Percentiles rank a stretch among this genome's conserved stretches.
Evolutionary conservation across 2,329 filamentous ascomycete genomes (phyloP).

Genomic region (Falciphora oryzae): DNA sequence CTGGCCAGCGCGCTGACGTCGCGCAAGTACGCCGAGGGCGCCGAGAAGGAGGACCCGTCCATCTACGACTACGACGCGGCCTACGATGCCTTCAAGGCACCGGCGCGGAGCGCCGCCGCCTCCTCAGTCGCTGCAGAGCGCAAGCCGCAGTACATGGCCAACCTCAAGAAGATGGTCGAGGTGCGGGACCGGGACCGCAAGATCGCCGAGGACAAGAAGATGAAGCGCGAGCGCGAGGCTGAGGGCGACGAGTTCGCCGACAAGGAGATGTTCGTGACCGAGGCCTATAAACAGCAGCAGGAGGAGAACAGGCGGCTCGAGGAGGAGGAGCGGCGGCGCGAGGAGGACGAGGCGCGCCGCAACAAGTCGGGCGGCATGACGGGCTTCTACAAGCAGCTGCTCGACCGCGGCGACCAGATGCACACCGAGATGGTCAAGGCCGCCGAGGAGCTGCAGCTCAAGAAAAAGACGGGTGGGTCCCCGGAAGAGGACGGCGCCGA

Average conservation of each 20-base stretch:
- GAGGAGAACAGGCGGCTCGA: constrained; percentile 66
- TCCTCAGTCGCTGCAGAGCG: constrained; percentile 41
- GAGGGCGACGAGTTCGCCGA: constrained; percentile 77
- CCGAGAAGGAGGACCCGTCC: constrained; percentile 61
- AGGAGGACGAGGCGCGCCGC: constrained; percentile 60
- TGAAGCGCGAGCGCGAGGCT: constrained; percentile 69
- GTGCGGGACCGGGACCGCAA: constrained; percentile 71
- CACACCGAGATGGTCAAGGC: constrained; percentile 67
- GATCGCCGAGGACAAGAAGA: constrained; percentile 73
- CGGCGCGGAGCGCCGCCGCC: constrained; percentile 40
- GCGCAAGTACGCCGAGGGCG: constrained; percentile 57
- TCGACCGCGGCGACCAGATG: constrained; percentile 63
- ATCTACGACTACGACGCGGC: constrained; percentile 84
- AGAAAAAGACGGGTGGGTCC: constrained; percentile 31
- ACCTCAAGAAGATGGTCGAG: constrained; percentile 66
- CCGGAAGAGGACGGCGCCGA: constrained; percentile 24
- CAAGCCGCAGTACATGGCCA: constrained; percentile 74
- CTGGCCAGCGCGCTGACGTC: constrained; percentile 60
- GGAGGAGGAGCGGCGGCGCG: constrained; percentile 61
- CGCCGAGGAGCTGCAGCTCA: constrained; percentile 43
- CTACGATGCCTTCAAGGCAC: constrained; percentile 68
- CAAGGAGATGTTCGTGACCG: constrained; percentile 83
- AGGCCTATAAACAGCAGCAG: constrained; percentile 75
- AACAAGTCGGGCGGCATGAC: constrained; percentile 67
- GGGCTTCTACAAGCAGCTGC: constrained; percentile 69